Base-by-base conservation (phyloP, 495 filamentous ascomycete species). In the Penicillium canariense region DNA sequence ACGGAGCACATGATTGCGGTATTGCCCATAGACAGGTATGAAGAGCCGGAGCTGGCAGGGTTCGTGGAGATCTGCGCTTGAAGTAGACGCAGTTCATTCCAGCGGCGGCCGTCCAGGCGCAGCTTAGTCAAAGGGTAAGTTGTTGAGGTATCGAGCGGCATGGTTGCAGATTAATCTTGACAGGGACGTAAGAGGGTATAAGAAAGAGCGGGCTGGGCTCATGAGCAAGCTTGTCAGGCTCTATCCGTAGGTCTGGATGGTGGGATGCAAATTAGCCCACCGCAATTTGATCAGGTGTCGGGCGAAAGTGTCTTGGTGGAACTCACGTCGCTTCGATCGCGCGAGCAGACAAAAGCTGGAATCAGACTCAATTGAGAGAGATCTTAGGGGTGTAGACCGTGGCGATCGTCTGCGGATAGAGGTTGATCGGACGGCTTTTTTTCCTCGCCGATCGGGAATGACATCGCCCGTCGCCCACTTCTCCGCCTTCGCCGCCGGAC, bases 1-100 rank as follows among this genome's bases (percentile, higher is more conserved):
- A 97, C 84, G 3, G 90, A 91, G 75, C 94, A 97, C 73, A 97
- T 87, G 54, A 97, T 86, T 65, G 95, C 90, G 4, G 95, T 98
- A 68, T 97, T 95, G 54, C 94, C 94, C 86, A 96, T 94, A 62
- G 94, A 88, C 20, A 97, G 79, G 70, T 96, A 96, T 47, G 84
- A 85, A 22, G 87, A 91, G 10, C 94, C 94, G 48, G 96, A 94
- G 27, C 92, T 90, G 51, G 91, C 84, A 23, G 91, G 84, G 72
- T 96, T 93, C 18, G 90, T 96, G 36, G 85, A 88, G 68, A 97
- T 90, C 72, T 95, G 89, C 32, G 88, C 93, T 72, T 87, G 83
- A 39, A 97, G 77, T 27, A 89, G 86, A 25, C 94, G 90, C 36
- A 97, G 85, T 71, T 99, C 94, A 74, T 99, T 99, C 95, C 95